Evolutionary conservation across 2,329 filamentous ascomycete species (phyloP).

Genomic region (Gliomastix tumulicola): DNA sequence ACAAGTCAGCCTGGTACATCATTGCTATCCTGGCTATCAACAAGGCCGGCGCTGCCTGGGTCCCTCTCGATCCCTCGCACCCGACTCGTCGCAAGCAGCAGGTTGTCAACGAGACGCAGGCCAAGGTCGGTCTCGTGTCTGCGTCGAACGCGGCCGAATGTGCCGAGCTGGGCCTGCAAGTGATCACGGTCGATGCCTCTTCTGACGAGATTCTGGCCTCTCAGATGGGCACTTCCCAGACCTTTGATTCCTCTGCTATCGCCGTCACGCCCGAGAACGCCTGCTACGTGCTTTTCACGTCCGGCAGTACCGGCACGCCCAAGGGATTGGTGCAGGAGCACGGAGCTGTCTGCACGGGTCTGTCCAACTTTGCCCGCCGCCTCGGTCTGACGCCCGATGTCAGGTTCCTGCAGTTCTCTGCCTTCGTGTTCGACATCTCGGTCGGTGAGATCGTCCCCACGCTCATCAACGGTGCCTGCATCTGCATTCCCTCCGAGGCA

Average conservation of each 20-base stretch:
- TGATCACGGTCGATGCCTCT: background rate
- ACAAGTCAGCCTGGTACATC: slow-evolving; percentile 10
- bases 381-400: slow-evolving; percentile 11
- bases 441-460: slow-evolving; percentile 1
- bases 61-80: slow-evolving; percentile 9
- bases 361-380: slow-evolving; percentile 3
- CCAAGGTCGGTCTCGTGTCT: slow-evolving; percentile 1
- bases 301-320: slow-evolving; percentile 7
- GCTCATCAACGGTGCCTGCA: slow-evolving; percentile 21
- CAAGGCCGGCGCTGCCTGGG: slow-evolving; percentile 14
- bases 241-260: background rate
- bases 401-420: slow-evolving; percentile 1
- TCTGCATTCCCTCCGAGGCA: slow-evolving; percentile 30
- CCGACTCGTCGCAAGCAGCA: slow-evolving; percentile 2
- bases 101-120: slow-evolving; percentile 1
- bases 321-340: slow-evolving; percentile 9
- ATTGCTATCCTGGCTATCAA: slow-evolving; percentile 12
- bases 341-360: background rate
- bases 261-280: background rate
- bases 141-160: background rate
- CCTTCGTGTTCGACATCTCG: slow-evolving; percentile 3
- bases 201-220: slow-evolving; percentile 5
- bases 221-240: background rate
- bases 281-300: slow-evolving; percentile 9
- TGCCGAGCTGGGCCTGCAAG: background rate